A percentile compares a stretch with the other conserved stretches of the same genome.
phyloP scores from a whole-genome alignment of 805 yeast species.

The Wickerhamomyces canadensis region DNA sequence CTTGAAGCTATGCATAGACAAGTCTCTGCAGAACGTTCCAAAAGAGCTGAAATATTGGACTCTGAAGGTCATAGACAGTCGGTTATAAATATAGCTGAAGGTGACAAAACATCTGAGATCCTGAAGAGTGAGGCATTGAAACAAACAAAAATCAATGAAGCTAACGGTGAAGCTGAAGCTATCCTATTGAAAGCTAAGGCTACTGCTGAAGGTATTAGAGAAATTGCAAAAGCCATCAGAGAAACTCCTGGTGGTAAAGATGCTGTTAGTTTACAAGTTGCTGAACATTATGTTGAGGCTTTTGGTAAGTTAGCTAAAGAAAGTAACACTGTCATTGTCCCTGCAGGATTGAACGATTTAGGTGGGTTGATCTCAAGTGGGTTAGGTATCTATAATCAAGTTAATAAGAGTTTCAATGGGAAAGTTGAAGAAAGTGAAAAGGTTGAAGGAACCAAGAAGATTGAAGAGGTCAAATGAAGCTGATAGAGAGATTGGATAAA shows the following conservation, averaged over 20 bases:
- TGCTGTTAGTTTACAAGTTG: slow-evolving; percentile 75
- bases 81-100: slow-evolving; percentile 79
- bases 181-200: slow-evolving; percentile 63
- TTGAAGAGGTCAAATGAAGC: slow-evolving; percentile 7
- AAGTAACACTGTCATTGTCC: slow-evolving; percentile 70
- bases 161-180: slow-evolving; percentile 73
- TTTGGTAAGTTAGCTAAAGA: slow-evolving; percentile 81
- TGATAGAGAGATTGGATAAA: too few relatives aligned
- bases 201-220: slow-evolving; percentile 62
- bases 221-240: slow-evolving; percentile 61
- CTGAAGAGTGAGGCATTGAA: slow-evolving; percentile 71
- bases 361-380: slow-evolving; percentile 75
- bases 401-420: slow-evolving; percentile 25
- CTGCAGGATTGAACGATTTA: slow-evolving; percentile 70
- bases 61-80: slow-evolving; percentile 80
- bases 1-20: slow-evolving; percentile 90
- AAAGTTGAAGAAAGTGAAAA: neutral
- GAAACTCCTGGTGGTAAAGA: slow-evolving; percentile 66
- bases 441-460: too few relatives aligned
- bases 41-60: slow-evolving; percentile 82
- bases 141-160: slow-evolving; percentile 56
- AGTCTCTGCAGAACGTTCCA: slow-evolving; percentile 81
- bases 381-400: slow-evolving; percentile 59
- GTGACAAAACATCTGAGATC: slow-evolving; percentile 64
- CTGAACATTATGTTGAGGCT: slow-evolving; percentile 78